Percentiles rank a stretch among this genome's conserved stretches.
These are phyloP conservation scores for Hippophae rhamnoides DNA, from an alignment of 306 rosid species.

Conservation along the genomic window DNA sequence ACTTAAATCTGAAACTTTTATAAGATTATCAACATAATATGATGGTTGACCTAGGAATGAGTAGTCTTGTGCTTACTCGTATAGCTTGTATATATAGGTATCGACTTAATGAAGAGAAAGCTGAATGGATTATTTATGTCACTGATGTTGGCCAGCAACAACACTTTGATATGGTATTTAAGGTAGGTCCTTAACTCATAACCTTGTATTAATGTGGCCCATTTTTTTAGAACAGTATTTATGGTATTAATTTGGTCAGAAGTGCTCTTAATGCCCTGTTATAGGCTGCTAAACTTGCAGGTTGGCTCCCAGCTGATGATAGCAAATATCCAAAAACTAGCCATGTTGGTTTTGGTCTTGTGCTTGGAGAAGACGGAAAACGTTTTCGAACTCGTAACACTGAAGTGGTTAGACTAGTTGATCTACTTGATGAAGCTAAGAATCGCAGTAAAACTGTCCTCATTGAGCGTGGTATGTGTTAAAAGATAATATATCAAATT, in stretches of 20 bases:
- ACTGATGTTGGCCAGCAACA: slow-evolving; percentile 97
- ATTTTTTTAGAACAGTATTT: too few species aligned
- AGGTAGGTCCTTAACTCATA: slow-evolving; percentile 36
- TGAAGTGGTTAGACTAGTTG: slow-evolving; percentile 84
- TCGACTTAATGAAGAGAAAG: slow-evolving; percentile 80
- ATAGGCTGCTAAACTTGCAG: slow-evolving; percentile 84
- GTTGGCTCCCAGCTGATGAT: slow-evolving; percentile 71
- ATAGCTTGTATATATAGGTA: slow-evolving; percentile 50
- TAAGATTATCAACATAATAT: not conserved
- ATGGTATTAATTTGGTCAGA: not conserved
- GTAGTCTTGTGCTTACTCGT: slow-evolving; percentile 10
- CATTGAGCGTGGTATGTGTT: slow-evolving; percentile 67
- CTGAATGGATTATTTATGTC: slow-evolving; percentile 84
- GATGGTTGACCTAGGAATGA: not conserved
- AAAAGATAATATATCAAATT: slow-evolving; percentile 6
- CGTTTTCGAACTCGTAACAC: slow-evolving; percentile 77
- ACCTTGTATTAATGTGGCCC: too few species aligned
- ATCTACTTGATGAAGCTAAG: slow-evolving; percentile 98
- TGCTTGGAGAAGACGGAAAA: slow-evolving; percentile 93
- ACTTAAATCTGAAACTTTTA: too few species aligned
- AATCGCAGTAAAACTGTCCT: slow-evolving; percentile 67
- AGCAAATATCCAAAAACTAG: slow-evolving; percentile 51
- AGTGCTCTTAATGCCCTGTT: slow-evolving; percentile 19
- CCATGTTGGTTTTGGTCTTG: slow-evolving; percentile 95
- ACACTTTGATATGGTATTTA: slow-evolving; percentile 86